These are phyloP conservation scores for Penicillium decumbens DNA, from an alignment of 2,329 filamentous ascomycete genomes.

Conservation along the genomic window DNA sequence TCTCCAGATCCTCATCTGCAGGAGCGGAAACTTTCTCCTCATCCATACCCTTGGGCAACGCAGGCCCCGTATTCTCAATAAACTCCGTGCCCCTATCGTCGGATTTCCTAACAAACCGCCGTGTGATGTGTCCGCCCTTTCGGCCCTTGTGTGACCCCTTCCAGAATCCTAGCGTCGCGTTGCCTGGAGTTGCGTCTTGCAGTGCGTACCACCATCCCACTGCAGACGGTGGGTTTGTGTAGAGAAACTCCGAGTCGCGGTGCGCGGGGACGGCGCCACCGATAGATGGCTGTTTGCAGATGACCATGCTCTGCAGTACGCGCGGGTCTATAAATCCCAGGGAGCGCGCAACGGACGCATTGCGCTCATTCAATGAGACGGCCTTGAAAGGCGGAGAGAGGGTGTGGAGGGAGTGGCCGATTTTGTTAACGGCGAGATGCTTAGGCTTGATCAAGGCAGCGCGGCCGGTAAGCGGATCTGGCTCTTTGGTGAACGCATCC, in stretches of 20 bases:
- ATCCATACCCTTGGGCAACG: constrained; percentile 57
- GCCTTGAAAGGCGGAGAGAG: constrained; percentile 62
- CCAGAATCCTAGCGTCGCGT: constrained; percentile 84
- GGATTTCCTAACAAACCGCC: constrained; percentile 67
- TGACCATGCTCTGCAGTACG: constrained; percentile 90
- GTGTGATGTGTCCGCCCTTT: constrained; percentile 62
- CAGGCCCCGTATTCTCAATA: constrained; percentile 61
- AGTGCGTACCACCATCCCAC: constrained; percentile 98
- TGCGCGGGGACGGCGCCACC: constrained; percentile 86
- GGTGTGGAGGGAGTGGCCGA: constrained; percentile 71
- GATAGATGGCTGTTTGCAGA: constrained; percentile 97
- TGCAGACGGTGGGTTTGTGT: constrained; percentile 80
- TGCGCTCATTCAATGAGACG: constrained; percentile 46
- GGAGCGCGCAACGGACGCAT: constrained; percentile 61
- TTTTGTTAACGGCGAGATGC: constrained; percentile 81
- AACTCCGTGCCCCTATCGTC: constrained; percentile 61
- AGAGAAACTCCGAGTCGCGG: constrained; percentile 88
- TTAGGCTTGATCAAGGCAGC: constrained; percentile 73
- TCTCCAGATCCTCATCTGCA: constrained; percentile 55
- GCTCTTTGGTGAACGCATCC: constrained; percentile 55
- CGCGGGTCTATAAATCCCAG: constrained; percentile 73
- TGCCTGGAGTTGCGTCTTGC: constrained; percentile 80
- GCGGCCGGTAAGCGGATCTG: constrained; percentile 41
- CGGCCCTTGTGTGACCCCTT: constrained; percentile 63
- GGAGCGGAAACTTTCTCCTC: constrained; percentile 37